Evolutionary conservation across 148 eudicot genomes (phyloP).

Genomic region (Rhododendron ferrugineum): DNA sequence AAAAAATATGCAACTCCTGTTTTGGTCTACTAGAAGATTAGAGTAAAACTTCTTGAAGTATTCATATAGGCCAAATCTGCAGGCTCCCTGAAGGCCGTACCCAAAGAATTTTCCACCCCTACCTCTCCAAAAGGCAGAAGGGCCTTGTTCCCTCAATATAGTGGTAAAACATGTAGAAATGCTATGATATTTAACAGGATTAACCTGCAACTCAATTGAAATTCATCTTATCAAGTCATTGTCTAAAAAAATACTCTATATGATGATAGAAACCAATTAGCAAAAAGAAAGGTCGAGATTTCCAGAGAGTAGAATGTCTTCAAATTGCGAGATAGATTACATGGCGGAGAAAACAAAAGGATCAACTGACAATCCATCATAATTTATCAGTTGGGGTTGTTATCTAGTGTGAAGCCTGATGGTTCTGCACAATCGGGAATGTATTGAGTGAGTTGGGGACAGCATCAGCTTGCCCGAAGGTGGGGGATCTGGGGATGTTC

Average conservation of each 20-base stretch:
- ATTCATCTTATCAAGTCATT: background rate
- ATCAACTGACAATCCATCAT: background rate
- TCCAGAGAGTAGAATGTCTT: background rate
- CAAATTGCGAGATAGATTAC: background rate
- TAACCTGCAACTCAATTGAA: constrained; percentile 27
- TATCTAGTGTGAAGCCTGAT: no score
- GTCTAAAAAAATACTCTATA: background rate
- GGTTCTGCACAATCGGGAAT: background rate
- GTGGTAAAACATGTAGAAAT: constrained; percentile 45
- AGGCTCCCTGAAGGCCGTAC: constrained; percentile 68
- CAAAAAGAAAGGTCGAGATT: background rate
- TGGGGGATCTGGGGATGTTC: background rate
- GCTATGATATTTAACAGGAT: constrained; percentile 50
- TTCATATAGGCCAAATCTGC: constrained; percentile 62
- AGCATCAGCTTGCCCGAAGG: background rate
- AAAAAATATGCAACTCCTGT: constrained; percentile 47
- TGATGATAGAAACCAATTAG: background rate
- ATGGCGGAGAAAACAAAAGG: background rate
- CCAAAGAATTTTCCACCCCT: constrained; percentile 55
- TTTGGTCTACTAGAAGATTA: constrained; percentile 30
- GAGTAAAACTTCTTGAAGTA: constrained; percentile 60
- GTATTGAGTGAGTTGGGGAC: background rate
- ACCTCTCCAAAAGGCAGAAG: constrained; percentile 60
- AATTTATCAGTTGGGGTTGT: background rate
- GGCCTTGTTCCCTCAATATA: constrained; percentile 55